Evolutionary conservation across 352 stramenopile genomes (phyloP), one percentile per base, ranked within the genome.

Genomic region (Phytophthora brassicae): DNA sequence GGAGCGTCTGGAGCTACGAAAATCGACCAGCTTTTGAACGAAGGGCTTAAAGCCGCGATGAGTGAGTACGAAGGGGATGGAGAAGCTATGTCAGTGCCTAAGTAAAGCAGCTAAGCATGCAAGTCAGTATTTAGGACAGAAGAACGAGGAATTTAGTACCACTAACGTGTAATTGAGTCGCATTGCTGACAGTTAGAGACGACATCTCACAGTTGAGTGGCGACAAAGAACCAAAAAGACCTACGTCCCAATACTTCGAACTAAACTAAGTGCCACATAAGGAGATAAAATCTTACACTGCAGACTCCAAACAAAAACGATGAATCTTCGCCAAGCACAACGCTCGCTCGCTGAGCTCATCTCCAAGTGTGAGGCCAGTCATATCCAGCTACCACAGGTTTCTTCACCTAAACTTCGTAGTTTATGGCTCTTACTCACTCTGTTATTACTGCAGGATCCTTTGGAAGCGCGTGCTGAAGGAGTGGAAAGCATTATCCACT

Each of bases 241-340:
- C 50, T 58, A 57, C 45, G 64, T 68, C 57, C 64, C 62, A 56
- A 13, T 31, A 31, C 4, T 41, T 42, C n/a, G 17, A n/a, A n/a
- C 8, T 13, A 39, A n/a, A 23, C n/a, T 17, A 41, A 41, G 13
- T n/a, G 35, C 14, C 35, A 31, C 33, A 39, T n/a, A n/a, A n/a
- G n/a, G n/a, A n/a, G n/a, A 1, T 39, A 12, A 16, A 39, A 16
- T 2, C 23, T 44, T 23, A 3, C 38, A 4, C 38, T 20, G 12
- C 16, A 33, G 8, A 45, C 23, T 35, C 13, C 22, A 36, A 36
- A 28, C 19, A 3, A 39, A 16, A 7, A 60, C 43, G 39, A 91
- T 92, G 82, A 90, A 85, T 59, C 70, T 79, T 17, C 77, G 79
- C 2, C 80, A 90, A 54, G 74, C 76, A n/a, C 83, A 87, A 36